phyloP scores from a whole-genome alignment of 2,329 filamentous ascomycete species.

The Colletotrichum sp. region DNA sequence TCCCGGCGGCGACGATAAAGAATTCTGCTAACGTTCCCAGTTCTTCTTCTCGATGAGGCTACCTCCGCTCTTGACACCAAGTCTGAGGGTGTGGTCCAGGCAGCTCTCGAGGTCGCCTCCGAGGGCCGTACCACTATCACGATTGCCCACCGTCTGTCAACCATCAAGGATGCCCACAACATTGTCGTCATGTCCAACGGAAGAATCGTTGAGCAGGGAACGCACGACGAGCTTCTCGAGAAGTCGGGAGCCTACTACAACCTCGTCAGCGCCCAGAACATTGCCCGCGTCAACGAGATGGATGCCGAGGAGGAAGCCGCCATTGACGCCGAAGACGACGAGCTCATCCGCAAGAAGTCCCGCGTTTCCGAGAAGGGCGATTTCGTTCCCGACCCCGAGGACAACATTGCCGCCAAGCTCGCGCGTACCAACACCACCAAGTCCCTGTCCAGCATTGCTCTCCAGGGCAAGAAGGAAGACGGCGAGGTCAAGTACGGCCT shows the following conservation, averaged over 20 bases:
- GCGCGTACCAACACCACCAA: conserved; percentile 59
- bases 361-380: conserved; percentile 42
- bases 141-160: conserved; percentile 94
- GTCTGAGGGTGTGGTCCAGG: conserved; percentile 92
- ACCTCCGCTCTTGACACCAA: conserved; percentile 94
- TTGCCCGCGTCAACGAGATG: conserved; percentile 65
- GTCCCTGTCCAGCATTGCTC: conserved; percentile 73
- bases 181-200: conserved; percentile 93
- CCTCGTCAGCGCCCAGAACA: conserved; percentile 87
- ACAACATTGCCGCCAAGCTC: conserved; percentile 64
- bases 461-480: conserved; percentile 62
- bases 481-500: conserved; percentile 67
- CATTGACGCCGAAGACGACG: conserved; percentile 53
- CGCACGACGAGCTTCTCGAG: conserved; percentile 79
- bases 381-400: conserved; percentile 63
- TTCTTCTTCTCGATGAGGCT: conserved; percentile 92
- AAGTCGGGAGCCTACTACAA: conserved; percentile 77
- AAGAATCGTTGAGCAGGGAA: conserved; percentile 90
- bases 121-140: conserved; percentile 92
- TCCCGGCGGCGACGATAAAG: not conserved
- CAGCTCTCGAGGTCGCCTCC: conserved; percentile 85
- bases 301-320: conserved; percentile 55
- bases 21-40: conserved; percentile 31
- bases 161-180: conserved; percentile 92
- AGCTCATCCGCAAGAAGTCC: conserved; percentile 53